These are phyloP conservation scores for Chimonanthus salicifolius DNA, from an alignment of 164 flowering plant genomes.

Conservation along the genomic window DNA sequence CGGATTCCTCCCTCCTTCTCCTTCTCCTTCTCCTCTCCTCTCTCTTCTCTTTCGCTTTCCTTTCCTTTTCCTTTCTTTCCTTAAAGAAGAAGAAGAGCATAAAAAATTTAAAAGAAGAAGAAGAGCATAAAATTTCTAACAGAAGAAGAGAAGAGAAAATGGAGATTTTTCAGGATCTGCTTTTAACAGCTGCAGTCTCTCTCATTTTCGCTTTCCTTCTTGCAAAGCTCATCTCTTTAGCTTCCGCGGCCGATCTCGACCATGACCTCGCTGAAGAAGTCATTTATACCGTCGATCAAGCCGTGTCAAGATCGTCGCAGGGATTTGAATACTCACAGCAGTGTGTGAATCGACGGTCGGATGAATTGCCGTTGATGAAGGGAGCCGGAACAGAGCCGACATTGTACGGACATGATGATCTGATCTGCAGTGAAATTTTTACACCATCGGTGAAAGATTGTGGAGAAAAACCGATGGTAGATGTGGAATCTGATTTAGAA, in stretches of 20 bases:
- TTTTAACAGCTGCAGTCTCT: constrained; percentile 41
- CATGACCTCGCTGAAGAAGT: background rate
- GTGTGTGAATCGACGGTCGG: constrained; percentile 1
- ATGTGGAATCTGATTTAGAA: background rate
- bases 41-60: too few species aligned
- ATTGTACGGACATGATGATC: constrained; percentile 2
- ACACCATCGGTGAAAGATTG: background rate
- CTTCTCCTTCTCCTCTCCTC: background rate
- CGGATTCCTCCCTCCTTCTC: background rate
- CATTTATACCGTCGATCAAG: background rate
- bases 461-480: background rate
- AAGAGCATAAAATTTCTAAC: background rate
- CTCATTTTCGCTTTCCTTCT: constrained; percentile 41
- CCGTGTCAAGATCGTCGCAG: too few species aligned
- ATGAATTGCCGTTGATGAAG: background rate
- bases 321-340: background rate
- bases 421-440: constrained; percentile 8
- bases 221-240: constrained; percentile 47
- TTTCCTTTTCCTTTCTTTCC: background rate
- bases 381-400: constrained; percentile 2
- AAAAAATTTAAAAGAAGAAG: constrained; percentile 30
- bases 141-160: constrained; percentile 12
- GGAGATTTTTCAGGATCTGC: constrained; percentile 43
- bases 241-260: constrained; percentile 12
- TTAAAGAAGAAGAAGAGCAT: background rate